Percentiles rank a stretch among this genome's conserved stretches.
These are phyloP conservation scores for Cladosporium sp. DNA, from an alignment of 2,329 filamentous ascomycete species.

Conservation along the genomic window DNA sequence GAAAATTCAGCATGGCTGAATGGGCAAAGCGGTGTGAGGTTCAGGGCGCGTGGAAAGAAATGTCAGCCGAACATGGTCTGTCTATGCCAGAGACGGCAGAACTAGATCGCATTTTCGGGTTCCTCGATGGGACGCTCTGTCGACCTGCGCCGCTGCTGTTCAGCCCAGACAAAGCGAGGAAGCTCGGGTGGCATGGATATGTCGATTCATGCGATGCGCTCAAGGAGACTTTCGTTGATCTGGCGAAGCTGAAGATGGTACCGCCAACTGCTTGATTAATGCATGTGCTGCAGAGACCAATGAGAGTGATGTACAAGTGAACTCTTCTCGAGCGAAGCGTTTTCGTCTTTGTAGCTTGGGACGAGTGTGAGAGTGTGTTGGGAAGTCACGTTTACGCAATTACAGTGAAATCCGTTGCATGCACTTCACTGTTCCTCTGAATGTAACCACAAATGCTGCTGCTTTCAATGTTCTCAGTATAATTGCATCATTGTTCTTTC, in stretches of 20 bases:
- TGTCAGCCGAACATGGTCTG: conserved; percentile 27
- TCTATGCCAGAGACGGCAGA: conserved; percentile 32
- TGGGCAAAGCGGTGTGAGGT: conserved; percentile 47
- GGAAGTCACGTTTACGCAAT: too few species aligned
- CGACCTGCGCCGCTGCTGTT: conserved; percentile 26
- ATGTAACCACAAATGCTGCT: too few species aligned
- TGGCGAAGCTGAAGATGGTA: conserved; percentile 43
- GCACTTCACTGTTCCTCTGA: too few species aligned
- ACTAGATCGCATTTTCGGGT: conserved; percentile 46
- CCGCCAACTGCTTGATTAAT: conserved; percentile 21
- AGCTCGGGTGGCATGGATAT: conserved; percentile 45
- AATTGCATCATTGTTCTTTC: too few species aligned
- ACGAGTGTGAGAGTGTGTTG: too few species aligned
- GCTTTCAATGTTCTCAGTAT: too few species aligned
- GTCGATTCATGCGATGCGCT: conserved; percentile 44
- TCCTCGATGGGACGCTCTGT: conserved; percentile 41
- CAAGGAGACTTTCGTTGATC: conserved; percentile 38
- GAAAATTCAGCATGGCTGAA: conserved; percentile 27
- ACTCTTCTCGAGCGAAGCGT: too few species aligned
- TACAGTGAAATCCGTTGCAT: too few species aligned
- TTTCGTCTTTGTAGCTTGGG: too few species aligned
- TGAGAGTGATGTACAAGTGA: too few species aligned
- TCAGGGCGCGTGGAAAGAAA: conserved; percentile 42
- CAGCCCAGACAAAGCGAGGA: conserved; percentile 44
- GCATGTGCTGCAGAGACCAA: too few species aligned